Base-by-base conservation (phyloP, 1,284 basidiomycete species). In the Xanthoconium separans region DNA sequence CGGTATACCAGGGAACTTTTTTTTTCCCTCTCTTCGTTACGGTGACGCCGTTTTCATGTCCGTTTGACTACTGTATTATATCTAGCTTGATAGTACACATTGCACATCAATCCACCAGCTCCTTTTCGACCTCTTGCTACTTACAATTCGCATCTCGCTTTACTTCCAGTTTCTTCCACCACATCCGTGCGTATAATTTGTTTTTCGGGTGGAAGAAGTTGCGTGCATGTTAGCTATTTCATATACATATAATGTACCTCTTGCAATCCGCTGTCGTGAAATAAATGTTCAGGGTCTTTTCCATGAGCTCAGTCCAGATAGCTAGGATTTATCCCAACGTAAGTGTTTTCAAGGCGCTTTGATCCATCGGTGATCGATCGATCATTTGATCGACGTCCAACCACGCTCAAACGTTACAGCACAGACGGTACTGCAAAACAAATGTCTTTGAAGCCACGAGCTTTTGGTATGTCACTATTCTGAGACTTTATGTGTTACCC, bases 1-100 rank as follows among this genome's bases (percentile, higher is more conserved):
- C 39, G 45, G 41, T 60, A 64, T 61, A 59, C 53, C 53, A 48
- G 36, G 16, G 36, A 13, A 31, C 20, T 37, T 42, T 22, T 40
- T 31, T 22, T 8, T 27, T 27, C 7, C 27, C 22, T 7, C 24
- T 4, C 4, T 37, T 20, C 4, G 36, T 37, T 44, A 42, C 2
- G 7, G 34, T 51, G 22, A 53, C 9, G n/a, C 24, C 9, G 6
- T 52, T 22, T 48, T 18, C 18, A 20, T 49, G 27, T 42, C n/a
- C 5, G 11, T 37, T 54, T 57, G 41, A 50, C 31, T 43, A 20
- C 36, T 50, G 50, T 49, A 53, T 44, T 15, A 61, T 50, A 50
- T 11, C 27, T 58, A 54, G 16, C 56, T 43, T 6, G 12, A 49
- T 30, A 49, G 22, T 36, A 15, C 22, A 18, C 18, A 4, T 7